Evolutionary conservation across 2,329 filamentous ascomycete genomes (phyloP).

Genomic region (Claviceps purpurea): DNA sequence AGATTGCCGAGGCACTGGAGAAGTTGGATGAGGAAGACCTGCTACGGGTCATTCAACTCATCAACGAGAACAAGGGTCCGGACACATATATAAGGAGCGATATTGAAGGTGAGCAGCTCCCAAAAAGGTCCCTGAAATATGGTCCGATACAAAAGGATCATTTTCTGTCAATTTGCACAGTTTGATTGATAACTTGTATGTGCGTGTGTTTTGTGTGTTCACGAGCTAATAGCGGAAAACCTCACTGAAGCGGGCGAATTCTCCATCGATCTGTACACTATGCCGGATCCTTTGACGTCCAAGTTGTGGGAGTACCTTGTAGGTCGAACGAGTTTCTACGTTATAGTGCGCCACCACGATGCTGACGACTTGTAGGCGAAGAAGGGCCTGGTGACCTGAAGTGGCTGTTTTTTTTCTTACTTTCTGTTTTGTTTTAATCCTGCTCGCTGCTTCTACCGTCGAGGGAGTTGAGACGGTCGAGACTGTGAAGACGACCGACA

Average conservation of each 20-base stretch:
- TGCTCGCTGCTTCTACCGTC: neutral
- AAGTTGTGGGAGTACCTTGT: slow-evolving; percentile 85
- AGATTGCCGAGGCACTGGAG: slow-evolving; percentile 81
- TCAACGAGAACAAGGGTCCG: slow-evolving; percentile 89
- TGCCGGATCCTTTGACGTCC: slow-evolving; percentile 78
- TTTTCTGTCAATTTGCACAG: neutral
- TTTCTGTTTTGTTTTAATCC: neutral
- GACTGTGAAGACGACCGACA: neutral
- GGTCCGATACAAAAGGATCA: too few species aligned
- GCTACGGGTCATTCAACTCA: slow-evolving; percentile 89
- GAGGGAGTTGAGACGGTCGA: neutral
- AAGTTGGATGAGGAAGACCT: slow-evolving; percentile 88
- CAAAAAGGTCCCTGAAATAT: neutral
- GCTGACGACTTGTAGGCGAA: slow-evolving; percentile 18
- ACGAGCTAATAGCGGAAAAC: slow-evolving; percentile 22
- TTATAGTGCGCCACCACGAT: neutral
- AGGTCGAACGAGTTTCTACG: slow-evolving; percentile 13
- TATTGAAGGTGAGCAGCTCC: slow-evolving; percentile 65
- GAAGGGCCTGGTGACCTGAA: slow-evolving; percentile 23
- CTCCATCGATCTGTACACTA: slow-evolving; percentile 95
- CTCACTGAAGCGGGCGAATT: slow-evolving; percentile 69
- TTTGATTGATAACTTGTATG: slow-evolving; percentile 15
- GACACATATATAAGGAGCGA: slow-evolving; percentile 97
- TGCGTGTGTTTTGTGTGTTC: slow-evolving; percentile 11
- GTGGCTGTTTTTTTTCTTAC: neutral